Evolutionary conservation across 2,329 filamentous ascomycete species (phyloP), one percentile per base, ranked within the genome.

Genomic region (Penicillium glabrum): DNA sequence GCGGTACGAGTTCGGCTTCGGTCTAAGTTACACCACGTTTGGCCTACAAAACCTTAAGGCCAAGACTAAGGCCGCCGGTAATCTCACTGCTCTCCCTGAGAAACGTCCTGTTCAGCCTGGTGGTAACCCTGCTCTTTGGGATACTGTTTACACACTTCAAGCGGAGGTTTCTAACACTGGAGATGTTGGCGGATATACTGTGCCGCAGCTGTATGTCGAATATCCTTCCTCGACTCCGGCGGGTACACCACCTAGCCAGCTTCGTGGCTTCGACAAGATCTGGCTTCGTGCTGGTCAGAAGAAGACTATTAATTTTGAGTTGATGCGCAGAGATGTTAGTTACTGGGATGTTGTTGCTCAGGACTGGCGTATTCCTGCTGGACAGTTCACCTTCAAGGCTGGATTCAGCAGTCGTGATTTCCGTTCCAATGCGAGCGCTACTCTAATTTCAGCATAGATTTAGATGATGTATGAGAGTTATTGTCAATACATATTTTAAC

Each of bases 1-100:
- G 1, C 75, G 82, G 2, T 85, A 79, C 61, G 81, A 83, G 52
- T 85, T 85, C 61, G 83, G 83, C 3, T 85, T 80, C 44, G 84
- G 84, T 1, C 67, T 86, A 62, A 67, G 61, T 29, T 72, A 70
- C 53, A 69, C 68, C 1, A 67, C 62, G 19, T 72, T 70, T 46
- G 50, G 51, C 13, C 60, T 66, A 37, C 46, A 57, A 19, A 52
- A 51, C 29, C 52, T 65, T n/a, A 51, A 47, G 23, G 39, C 58
- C 5, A 43, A 57, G 16, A 31, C 13, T 16, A 43, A 46, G n/a
- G 24, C 35, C 8, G 52, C 23, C 9, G 44, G 21, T 33, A 61
- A 43, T 35, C 33, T 46, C 44, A 56, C 50, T n/a, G 61, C 54
- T 46, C 57, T 35, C 11, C 56, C 27, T 2, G 60, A 41, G 29